phyloP scores from a whole-genome alignment of 805 yeast species.

The Ogataea nakhonphanomensis region DNA sequence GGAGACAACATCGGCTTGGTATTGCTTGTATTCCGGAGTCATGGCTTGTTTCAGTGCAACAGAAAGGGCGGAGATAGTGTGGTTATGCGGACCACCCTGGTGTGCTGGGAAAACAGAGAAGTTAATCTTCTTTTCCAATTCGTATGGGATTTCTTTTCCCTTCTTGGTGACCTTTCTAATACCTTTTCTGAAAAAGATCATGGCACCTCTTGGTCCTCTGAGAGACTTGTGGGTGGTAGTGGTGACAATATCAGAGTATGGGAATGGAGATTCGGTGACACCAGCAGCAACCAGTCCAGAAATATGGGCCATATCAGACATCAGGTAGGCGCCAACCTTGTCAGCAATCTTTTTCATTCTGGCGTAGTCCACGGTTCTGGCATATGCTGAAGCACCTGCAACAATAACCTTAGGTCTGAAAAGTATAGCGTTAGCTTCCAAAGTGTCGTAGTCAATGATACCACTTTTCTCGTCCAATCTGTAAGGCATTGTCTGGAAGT shows the following conservation, averaged over 20 bases:
- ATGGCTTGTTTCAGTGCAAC: conserved; percentile 91
- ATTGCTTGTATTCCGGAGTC: conserved; percentile 81
- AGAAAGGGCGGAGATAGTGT: conserved; percentile 93
- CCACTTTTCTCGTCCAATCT: conserved; percentile 85
- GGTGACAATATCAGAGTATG: conserved; percentile 91
- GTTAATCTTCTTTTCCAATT: conserved; percentile 87
- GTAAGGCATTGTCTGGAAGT: conserved; percentile 98
- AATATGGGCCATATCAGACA: conserved; percentile 97
- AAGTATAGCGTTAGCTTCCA: conserved; percentile 75
- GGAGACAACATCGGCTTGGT: conserved; percentile 77
- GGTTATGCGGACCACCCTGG: conserved; percentile 99
- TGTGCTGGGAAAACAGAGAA: conserved; percentile 99
- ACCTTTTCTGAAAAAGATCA: conserved; percentile 96
- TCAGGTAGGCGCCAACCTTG: conserved; percentile 86
- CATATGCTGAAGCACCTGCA: conserved; percentile 97
- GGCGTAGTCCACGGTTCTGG: conserved; percentile 84
- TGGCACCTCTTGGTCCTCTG: conserved; percentile 99
- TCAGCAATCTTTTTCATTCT: conserved; percentile 90
- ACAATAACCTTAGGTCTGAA: conserved; percentile 94
- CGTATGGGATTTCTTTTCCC: conserved; percentile 83
- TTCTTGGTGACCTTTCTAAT: conserved; percentile 76
- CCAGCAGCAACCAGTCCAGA: conserved; percentile 95
- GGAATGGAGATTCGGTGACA: conserved; percentile 90
- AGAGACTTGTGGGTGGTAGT: conserved; percentile 97
- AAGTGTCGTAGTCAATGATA: conserved; percentile 83